Evolutionary conservation across 78 protist genomes (phyloP), one percentile per base, ranked within the genome.

Genomic region (Bodo saltans): DNA sequence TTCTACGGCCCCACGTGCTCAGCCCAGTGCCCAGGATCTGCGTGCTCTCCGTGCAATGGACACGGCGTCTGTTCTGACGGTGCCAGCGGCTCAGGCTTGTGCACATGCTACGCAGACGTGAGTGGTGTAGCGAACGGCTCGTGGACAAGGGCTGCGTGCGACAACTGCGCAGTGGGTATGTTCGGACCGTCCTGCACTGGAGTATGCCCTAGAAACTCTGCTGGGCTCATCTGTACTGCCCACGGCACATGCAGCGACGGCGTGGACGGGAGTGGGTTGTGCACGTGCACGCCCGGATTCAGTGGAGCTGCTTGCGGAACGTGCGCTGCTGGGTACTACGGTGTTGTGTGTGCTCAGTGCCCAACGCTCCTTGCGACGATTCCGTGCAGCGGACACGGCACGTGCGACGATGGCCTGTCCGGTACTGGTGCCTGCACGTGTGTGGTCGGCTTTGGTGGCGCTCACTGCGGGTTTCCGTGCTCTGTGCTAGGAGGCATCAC

Each of bases 381-480:
- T 39, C 84, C 84, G 25, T 79, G 84, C 72, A 42, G 23, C 42
- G 84, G 84, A 29, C 71, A 79, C 47, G 84, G 84, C 33, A 70
- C 11, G 17, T 79, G 84, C 47, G 26, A 23, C 33, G 84, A 79
- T 52, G 79, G 79, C 11, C 12, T 47, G 30, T n/a, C 11, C 32
- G 84, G 84, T 8, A 68, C 84, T 23, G 84, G 84, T 8, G 32
- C 23, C 25, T 79, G 84, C 53, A 29, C 69, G 21, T 79, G 84
- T n/a, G 47, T 21, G 67, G 23, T 37, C 38, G 79, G 79, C 32
- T 47, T 35, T 30, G 79, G 60, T 8, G 79, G 79, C 21, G 67
- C 26, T 21, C 60, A 42, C 35, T 74, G 79, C 67, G 35, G 60
- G 27, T 8, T 74, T 21, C 60, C 27, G 38, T 74, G 79, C 67